Evolutionary conservation across 495 filamentous ascomycete species (phyloP).

Genomic region (Barbatosphaeria neglecta): DNA sequence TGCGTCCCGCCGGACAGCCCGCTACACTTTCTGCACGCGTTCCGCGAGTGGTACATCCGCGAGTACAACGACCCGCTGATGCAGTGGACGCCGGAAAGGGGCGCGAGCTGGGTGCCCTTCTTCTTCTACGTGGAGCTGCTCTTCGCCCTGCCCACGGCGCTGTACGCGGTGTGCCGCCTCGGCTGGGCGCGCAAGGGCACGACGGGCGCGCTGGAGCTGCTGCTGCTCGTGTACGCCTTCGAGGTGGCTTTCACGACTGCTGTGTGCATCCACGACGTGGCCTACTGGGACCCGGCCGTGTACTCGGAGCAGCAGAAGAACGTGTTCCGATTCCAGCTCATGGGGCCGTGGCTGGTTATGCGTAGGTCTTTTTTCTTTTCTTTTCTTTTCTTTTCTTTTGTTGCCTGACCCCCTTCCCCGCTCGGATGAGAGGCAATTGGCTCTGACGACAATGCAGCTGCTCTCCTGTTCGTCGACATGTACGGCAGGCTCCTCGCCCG

Average conservation of each 20-base stretch:
- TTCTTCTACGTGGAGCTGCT: conserved; percentile 59
- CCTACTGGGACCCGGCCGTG: conserved; percentile 39
- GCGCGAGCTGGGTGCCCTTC: conserved; percentile 52
- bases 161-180: conserved; percentile 39
- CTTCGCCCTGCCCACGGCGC: conserved; percentile 55
- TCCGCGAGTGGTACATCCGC: conserved; percentile 52
- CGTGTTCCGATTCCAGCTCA: conserved; percentile 39
- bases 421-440: conserved; percentile 2
- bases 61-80: conserved; percentile 73
- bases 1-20: conserved; percentile 26
- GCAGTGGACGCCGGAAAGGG: conserved; percentile 37
- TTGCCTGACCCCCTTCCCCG: too few relatives aligned
- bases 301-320: conserved; percentile 40
- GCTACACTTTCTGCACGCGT: conserved; percentile 31
- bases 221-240: conserved; percentile 56
- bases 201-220: conserved; percentile 44
- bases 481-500: conserved; percentile 22
- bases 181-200: conserved; percentile 14
- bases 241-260: conserved; percentile 62
- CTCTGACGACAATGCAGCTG: conserved; percentile 13
- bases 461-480: conserved; percentile 29
- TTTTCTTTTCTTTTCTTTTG: neutral
- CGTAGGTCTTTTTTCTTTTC: conserved; percentile 40
- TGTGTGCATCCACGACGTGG: conserved; percentile 46
- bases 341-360: conserved; percentile 60